Evolutionary conservation across 805 yeast species (phyloP), one percentile per base, ranked within the genome.

Genomic region (Metschnikowia shivogae): DNA sequence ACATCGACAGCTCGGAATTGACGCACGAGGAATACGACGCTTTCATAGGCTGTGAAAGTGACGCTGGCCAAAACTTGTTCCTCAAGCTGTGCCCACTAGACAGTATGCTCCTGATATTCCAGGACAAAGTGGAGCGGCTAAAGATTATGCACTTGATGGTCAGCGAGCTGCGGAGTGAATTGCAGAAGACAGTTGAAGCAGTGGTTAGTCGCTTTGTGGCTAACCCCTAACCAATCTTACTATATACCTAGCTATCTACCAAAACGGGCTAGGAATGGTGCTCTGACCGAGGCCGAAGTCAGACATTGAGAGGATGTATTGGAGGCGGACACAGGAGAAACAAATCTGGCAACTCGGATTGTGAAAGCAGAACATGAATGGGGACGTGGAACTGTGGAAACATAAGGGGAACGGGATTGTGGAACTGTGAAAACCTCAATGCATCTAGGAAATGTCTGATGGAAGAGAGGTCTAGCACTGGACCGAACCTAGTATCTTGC

Each of bases 31-130:
- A 31, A 31, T 39, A 20, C 2, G 35, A 32, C 14, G 24, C 35
- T 29, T 31, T 31, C 13, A 39, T 39, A 22, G 36, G 42, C 36
- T 39, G 42, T 24, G 42, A 39, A 39, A 31, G 35, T 9, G 29
- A 31, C 22, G 14, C 13, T 1, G 22, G 14, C 6, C 42, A 39
- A 24, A 20, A 19, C 7, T 13, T 26, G 22, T 32, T 39, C 27
- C 13, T 39, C 24, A 24, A 22, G 11, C 20, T 22, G 35, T 30
- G 42, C 11, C 35, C 22, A 9, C 19, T 22, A 13, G 12, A 13
- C 10, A 29, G 31, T n/a, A 28, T 39, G 29, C 13, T 7, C 14
- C 29, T 13, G n/a, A 14, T 32, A 4, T 31, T 39, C 22, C 35
- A 22, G 35, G 42, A 30, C 20, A 39, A 39, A 31, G 31, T 31